Conservation (phyloP, 805 yeast species). For the Cyberlindnera americana region DNA sequence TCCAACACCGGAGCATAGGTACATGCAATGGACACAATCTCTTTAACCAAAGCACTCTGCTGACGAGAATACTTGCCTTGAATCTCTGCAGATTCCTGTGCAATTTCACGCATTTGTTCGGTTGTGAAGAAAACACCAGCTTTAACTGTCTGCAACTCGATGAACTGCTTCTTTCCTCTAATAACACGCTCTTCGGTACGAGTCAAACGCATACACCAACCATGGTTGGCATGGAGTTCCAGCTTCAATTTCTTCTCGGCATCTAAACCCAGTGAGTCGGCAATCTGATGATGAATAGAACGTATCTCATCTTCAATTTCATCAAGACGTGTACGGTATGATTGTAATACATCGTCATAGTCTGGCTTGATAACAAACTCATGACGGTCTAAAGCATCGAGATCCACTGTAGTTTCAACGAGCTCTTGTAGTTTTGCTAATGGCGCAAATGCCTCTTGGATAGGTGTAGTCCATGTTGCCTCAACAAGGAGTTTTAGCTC, state of each 20-base stretch:
- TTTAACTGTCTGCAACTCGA: constrained; percentile 85
- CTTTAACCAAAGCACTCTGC: constrained; percentile 76
- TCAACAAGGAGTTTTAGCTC: constrained; percentile 37
- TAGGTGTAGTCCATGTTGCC: constrained; percentile 54
- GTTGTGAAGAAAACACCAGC: constrained; percentile 95
- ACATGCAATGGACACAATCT: constrained; percentile 74
- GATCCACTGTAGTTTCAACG: constrained; percentile 89
- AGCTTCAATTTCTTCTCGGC: constrained; percentile 84
- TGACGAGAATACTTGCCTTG: constrained; percentile 67
- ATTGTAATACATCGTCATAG: constrained; percentile 73
- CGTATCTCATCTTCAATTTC: constrained; percentile 51
- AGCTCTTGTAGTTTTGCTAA: constrained; percentile 72
- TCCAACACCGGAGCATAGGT: constrained; percentile 81
- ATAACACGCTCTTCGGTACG: constrained; percentile 82
- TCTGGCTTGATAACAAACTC: constrained; percentile 87
- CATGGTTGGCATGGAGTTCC: constrained; percentile 83
- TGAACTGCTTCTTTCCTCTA: constrained; percentile 56
- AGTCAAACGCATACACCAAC: constrained; percentile 93
- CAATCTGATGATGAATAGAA: constrained; percentile 57
- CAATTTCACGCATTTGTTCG: constrained; percentile 51
- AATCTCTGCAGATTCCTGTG: constrained; percentile 54
- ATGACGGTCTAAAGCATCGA: constrained; percentile 74
- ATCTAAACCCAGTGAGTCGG: constrained; percentile 76
- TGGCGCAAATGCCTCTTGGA: constrained; percentile 46
- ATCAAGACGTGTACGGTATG: constrained; percentile 56